These are phyloP conservation scores for Solanum corneliomulleri DNA, from an alignment of 257 asterid genomes.

Conservation along the genomic window DNA sequence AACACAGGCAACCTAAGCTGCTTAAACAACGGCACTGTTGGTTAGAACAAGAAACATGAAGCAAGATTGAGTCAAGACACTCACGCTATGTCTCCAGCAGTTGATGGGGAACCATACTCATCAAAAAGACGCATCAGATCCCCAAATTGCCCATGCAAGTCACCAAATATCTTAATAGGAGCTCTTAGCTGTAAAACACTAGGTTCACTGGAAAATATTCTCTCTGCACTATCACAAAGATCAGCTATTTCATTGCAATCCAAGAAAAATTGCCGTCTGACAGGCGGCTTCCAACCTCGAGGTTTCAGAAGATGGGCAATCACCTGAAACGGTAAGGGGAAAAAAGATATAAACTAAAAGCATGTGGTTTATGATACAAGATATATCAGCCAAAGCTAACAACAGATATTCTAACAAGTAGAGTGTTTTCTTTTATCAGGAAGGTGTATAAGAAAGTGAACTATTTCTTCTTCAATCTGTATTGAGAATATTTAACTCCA, in stretches of 20 bases:
- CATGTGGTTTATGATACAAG: neutral
- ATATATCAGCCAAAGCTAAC: neutral
- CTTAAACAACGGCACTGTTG: neutral
- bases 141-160: slow-evolving; percentile 98
- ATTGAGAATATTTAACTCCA: neutral
- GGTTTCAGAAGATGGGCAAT: slow-evolving; percentile 89
- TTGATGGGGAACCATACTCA: slow-evolving; percentile 98
- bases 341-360: neutral
- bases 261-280: slow-evolving; percentile 90
- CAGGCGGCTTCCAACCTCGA: slow-evolving; percentile 99
- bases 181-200: slow-evolving; percentile 92
- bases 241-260: slow-evolving; percentile 98
- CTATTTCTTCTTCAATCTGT: neutral
- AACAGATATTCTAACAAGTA: neutral
- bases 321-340: slow-evolving; percentile 35
- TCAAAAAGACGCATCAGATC: slow-evolving; percentile 98
- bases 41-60: neutral
- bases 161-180: slow-evolving; percentile 96
- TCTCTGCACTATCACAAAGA: slow-evolving; percentile 96
- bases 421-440: neutral
- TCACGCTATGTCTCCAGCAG: slow-evolving; percentile 99
- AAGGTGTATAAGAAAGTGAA: neutral
- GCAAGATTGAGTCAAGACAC: slow-evolving; percentile 4
- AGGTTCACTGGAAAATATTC: slow-evolving; percentile 88
- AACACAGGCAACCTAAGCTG: neutral